Conservation (phyloP, 495 filamentous ascomycete genomes). For the Aspergillus conjunctus region DNA sequence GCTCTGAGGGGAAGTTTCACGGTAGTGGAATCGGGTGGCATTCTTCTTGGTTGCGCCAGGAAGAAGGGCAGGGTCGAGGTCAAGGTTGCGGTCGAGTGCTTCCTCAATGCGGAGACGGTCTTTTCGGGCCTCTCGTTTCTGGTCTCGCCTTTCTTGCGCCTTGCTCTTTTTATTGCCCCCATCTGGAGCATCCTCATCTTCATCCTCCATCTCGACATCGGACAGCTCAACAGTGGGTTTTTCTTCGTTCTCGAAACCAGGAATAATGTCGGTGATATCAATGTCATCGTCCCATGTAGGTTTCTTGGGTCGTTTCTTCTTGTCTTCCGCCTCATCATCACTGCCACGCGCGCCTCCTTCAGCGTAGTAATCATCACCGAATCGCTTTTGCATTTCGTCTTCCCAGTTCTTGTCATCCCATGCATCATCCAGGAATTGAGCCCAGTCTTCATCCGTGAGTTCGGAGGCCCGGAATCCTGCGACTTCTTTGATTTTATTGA, state of each 20-base stretch:
- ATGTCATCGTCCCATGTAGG: slow-evolving; percentile 97
- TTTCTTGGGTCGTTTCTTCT: slow-evolving; percentile 75
- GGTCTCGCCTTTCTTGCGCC: slow-evolving; percentile 66
- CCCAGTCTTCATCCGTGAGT: slow-evolving; percentile 74
- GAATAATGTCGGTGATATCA: slow-evolving; percentile 88
- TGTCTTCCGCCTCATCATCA: slow-evolving; percentile 43
- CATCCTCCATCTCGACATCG: slow-evolving; percentile 53
- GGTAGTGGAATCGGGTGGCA: slow-evolving; percentile 74
- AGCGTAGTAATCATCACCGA: slow-evolving; percentile 88
- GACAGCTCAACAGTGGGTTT: slow-evolving; percentile 57
- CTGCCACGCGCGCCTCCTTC: slow-evolving; percentile 52
- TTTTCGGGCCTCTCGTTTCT: slow-evolving; percentile 72
- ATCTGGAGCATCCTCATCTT: slow-evolving; percentile 35
- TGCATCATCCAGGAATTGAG: slow-evolving; percentile 76
- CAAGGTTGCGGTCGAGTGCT: slow-evolving; percentile 80
- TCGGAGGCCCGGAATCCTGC: slow-evolving; percentile 71
- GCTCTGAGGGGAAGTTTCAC: slow-evolving; percentile 85
- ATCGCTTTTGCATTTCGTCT: slow-evolving; percentile 78
- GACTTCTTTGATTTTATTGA: slow-evolving; percentile 80
- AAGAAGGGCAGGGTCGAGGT: slow-evolving; percentile 64
- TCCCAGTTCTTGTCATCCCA: slow-evolving; percentile 91
- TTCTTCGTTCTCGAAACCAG: slow-evolving; percentile 74
- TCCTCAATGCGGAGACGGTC: slow-evolving; percentile 83
- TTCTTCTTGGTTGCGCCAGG: slow-evolving; percentile 58
- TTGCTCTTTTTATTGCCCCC: slow-evolving; percentile 61